Evolutionary conservation across 371 early-diverging fungal species (phyloP).

Genomic region (Mortierella sp.): DNA sequence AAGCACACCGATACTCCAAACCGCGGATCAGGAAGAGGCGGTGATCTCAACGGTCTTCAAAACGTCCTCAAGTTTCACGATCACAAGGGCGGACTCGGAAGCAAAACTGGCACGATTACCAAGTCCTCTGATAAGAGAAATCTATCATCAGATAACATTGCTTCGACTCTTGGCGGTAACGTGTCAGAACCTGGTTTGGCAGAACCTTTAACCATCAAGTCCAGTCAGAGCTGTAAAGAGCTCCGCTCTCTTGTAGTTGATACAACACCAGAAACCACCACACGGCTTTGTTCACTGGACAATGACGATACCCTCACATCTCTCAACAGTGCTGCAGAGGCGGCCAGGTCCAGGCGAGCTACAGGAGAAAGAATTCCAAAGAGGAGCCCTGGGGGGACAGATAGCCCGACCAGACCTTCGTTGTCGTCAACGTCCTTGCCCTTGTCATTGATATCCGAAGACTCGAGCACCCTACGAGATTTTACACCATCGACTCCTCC

Average conservation of each 20-base stretch:
- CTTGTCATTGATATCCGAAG: not conserved
- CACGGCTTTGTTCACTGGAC: not conserved
- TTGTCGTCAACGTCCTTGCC: conserved; percentile 2
- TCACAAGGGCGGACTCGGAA: not conserved
- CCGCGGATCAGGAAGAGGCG: not conserved
- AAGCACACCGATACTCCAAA: conserved; percentile 7
- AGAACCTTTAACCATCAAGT: not conserved
- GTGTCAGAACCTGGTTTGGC: not conserved
- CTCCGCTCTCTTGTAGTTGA: not conserved
- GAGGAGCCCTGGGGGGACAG: not conserved
- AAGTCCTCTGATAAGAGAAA: not conserved
- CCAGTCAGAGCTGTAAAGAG: conserved; percentile 11
- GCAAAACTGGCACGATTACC: not conserved
- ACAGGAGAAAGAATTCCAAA: not conserved
- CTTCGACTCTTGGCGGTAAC: not conserved
- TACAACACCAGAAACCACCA: not conserved
- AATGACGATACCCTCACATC: not conserved
- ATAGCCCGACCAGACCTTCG: not conserved
- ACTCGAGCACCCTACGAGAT: not conserved
- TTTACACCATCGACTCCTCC: not conserved
- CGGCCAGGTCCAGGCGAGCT: conserved; percentile 8
- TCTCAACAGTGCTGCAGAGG: conserved; percentile 18
- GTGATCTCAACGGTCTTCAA: not conserved
- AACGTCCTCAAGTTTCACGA: not conserved
- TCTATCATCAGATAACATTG: not conserved